Percentiles rank a stretch among this genome's conserved stretches.
Evolutionary conservation across 495 filamentous ascomycete species (phyloP).

Genomic region (Penicillium flavigenum): DNA sequence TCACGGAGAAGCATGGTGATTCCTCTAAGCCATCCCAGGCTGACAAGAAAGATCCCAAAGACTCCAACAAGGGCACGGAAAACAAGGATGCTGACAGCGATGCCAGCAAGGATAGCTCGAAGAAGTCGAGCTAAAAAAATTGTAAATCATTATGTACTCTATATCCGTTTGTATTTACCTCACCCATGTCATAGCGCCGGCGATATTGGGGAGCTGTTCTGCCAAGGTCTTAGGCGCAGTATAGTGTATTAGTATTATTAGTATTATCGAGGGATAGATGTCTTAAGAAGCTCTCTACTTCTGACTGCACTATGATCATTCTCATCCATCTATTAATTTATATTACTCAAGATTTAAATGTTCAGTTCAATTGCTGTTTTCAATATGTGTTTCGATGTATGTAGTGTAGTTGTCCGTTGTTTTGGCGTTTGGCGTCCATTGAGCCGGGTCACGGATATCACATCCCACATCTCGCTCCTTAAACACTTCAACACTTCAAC

Average conservation of each 20-base stretch:
- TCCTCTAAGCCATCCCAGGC: constrained; percentile 24
- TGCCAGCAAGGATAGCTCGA: constrained; percentile 36
- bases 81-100: constrained; percentile 36
- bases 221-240: constrained; percentile 18
- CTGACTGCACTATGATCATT: constrained; percentile 4
- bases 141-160: constrained; percentile 30
- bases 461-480: constrained; percentile 22
- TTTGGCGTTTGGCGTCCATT: constrained; percentile 23
- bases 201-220: constrained; percentile 36
- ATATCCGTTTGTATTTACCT: constrained; percentile 38
- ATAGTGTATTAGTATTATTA: constrained; percentile 35
- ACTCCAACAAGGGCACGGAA: constrained; percentile 24
- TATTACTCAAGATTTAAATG: neutral
- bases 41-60: constrained; percentile 26
- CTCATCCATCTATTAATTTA: neutral
- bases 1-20: constrained; percentile 72
- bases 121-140: constrained; percentile 53
- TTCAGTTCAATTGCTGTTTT: constrained; percentile 3
- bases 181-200: constrained; percentile 47
- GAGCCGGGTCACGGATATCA: constrained; percentile 22
- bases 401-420: neutral
- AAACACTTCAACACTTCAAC: neutral
- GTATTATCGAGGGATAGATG: constrained; percentile 23
- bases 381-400: constrained; percentile 4
- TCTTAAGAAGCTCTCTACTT: constrained; percentile 30